Evolutionary conservation across 2,329 filamentous ascomycete genomes (phyloP).

Genomic region (Pestalotiopsis sp.): DNA sequence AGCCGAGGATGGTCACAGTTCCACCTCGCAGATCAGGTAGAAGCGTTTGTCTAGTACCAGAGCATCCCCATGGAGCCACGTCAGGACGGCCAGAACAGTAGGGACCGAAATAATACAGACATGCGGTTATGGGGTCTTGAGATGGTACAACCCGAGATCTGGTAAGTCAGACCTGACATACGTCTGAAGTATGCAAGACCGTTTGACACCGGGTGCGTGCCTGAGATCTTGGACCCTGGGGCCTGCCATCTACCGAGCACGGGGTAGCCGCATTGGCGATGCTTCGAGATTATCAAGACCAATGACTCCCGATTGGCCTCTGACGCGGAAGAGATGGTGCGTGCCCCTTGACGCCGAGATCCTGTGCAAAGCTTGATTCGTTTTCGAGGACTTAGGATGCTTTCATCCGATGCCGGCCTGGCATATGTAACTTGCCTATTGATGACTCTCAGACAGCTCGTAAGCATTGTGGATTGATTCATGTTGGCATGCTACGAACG

Average conservation of each 20-base stretch:
- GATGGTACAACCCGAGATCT: background rate
- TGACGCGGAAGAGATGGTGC: background rate
- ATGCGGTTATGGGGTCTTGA: background rate
- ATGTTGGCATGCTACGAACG: background rate
- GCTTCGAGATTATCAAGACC: background rate
- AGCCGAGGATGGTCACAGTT: background rate
- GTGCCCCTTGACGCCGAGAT: background rate
- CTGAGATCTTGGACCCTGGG: background rate
- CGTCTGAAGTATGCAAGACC: slow-evolving; percentile 7
- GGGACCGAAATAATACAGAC: background rate
- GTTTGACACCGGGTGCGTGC: slow-evolving; percentile 9
- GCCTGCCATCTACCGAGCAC: background rate
- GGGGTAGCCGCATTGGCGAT: background rate
- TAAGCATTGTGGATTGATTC: background rate
- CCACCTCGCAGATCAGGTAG: background rate
- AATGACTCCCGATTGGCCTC: background rate
- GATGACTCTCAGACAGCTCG: background rate
- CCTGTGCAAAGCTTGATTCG: background rate
- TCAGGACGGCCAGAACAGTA: background rate
- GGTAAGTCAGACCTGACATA: background rate
- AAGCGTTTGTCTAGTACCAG: background rate
- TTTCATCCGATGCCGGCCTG: background rate
- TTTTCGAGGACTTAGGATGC: background rate
- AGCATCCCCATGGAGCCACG: background rate
- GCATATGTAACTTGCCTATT: background rate